phyloP scores from a whole-genome alignment of 768 basidiomycete genomes.

The Tylopilus cervinicoccineus region DNA sequence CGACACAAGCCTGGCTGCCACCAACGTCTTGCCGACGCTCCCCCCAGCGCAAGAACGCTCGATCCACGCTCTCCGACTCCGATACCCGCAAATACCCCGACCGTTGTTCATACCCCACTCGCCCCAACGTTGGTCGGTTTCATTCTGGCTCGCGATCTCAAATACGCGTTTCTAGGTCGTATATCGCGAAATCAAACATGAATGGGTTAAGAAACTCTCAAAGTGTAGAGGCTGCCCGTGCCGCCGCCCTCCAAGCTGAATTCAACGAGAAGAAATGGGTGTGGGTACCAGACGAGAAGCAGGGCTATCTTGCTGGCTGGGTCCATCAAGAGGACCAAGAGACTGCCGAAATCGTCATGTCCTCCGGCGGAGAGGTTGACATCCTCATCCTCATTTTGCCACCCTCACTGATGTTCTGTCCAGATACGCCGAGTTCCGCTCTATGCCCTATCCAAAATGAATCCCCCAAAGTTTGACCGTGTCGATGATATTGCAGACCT shows the following conservation, averaged over 20 bases:
- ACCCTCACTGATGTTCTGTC: conserved; percentile 4
- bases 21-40: neutral
- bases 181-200: conserved; percentile 33
- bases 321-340: conserved; percentile 85
- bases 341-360: conserved; percentile 79
- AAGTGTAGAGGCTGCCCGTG: conserved; percentile 70
- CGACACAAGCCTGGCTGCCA: neutral
- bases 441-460: conserved; percentile 90
- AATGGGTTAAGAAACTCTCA: conserved; percentile 46
- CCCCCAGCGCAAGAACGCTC: neutral
- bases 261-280: conserved; percentile 99
- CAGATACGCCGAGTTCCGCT: conserved; percentile 70
- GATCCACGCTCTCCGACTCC: neutral
- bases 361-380: conserved; percentile 75
- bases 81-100: conserved; percentile 10
- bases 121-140: neutral
- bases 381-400: neutral
- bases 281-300: conserved; percentile 90
- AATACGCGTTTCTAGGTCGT: conserved; percentile 11
- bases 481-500: conserved; percentile 98
- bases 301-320: conserved; percentile 95
- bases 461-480: conserved; percentile 96
- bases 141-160: conserved; percentile 1
- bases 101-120: neutral
- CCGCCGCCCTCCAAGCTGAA: conserved; percentile 88